Base-by-base conservation (phyloP, 2,329 filamentous ascomycete species). In the Microdochium nivale region DNA sequence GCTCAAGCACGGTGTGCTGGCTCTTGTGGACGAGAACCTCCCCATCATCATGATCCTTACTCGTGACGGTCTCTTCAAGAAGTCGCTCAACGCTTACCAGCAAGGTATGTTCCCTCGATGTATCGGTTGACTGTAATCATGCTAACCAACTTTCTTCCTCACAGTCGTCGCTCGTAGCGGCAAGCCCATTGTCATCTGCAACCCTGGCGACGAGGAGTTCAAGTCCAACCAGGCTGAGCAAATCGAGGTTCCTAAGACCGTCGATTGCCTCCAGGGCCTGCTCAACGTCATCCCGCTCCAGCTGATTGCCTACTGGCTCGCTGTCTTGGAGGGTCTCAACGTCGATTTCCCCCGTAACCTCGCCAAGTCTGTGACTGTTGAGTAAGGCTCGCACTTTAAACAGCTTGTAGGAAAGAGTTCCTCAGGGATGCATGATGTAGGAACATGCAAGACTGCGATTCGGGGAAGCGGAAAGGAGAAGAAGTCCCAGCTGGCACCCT, bases 11-110 rank as follows among this genome's bases (percentile, higher is more conserved):
- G 94, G 94, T 79, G 94, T 99, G 50, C 78, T 99, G 67, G 94
- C 94, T 50, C 81, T 99, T 56, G 94, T 99, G 54, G 94, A 99
- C 65, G 94, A 99, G 81, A 92, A 96, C 74, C 83, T 99, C 35
- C 94, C 94, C 56, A 99, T 99, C 70, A 96, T 99, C 73, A 99
- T 99, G 94, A 97, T 99, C 66, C 80, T 99, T 55, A 99, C 94
- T 51, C 88, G 94, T 55, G 94, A 99, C 68, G 81, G 90, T 62
- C 86, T 99, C 66, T 99, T 99, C 77, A 87, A 87, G 70, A 99
- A 99, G 78, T 97, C 94, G n/a, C 80, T 99, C 65, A 99, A 99
- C 71, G 94, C 94, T 64, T 99, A 97, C 73, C 94, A 99, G 76
- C 94, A 99, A 79, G 85, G 86, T 88, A 77, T 68, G 79, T 69